Conservation (phyloP, 2,329 filamentous ascomycete species). For the Trichoderma sp. region DNA sequence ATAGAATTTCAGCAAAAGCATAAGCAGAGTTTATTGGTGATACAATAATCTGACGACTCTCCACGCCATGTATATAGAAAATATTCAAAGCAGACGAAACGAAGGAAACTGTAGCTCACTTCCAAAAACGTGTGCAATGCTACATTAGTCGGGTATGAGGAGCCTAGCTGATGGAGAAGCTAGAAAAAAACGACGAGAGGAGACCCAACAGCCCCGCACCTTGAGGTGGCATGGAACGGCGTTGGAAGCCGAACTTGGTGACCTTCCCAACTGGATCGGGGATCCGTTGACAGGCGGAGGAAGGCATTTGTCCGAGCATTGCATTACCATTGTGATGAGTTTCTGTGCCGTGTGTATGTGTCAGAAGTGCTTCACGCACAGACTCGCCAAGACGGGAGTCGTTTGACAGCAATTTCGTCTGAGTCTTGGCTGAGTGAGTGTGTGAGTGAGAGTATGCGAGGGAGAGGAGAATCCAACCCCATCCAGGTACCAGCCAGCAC, state of each 20-base stretch:
- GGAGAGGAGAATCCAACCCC: not conserved
- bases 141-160: not conserved
- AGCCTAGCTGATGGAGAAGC: not conserved
- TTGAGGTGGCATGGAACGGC: not conserved
- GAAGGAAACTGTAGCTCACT: not conserved
- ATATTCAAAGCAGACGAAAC: not conserved
- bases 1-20: not conserved
- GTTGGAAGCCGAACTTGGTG: not conserved
- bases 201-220: not conserved
- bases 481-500: not conserved
- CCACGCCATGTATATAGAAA: not conserved
- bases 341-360: not conserved
- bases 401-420: not conserved
- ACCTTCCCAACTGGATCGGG: slow-evolving; percentile 11
- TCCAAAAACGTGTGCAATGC: not conserved
- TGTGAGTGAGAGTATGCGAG: not conserved
- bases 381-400: not conserved
- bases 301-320: not conserved
- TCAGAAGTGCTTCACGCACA: not conserved
- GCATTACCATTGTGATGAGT: not conserved
- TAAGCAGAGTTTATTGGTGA: not conserved
- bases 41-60: not conserved
- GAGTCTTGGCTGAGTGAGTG: not conserved
- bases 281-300: not conserved
- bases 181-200: not conserved